Evolutionary conservation across 2,329 filamentous ascomycete genomes (phyloP).

Genomic region (Pseudogymnoascus sp.): DNA sequence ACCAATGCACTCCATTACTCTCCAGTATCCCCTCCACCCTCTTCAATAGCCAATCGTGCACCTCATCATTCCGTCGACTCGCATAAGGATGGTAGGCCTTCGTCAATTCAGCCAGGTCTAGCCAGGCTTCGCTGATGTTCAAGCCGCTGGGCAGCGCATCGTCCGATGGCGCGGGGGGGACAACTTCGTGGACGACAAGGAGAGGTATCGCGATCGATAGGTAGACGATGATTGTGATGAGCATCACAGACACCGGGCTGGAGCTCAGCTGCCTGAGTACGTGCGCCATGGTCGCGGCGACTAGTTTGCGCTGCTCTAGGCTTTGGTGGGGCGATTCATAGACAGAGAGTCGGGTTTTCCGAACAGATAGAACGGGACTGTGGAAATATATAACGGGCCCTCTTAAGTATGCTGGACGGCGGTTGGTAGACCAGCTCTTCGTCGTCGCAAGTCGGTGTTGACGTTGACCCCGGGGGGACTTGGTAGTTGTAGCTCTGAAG

Average conservation of each 20-base stretch:
- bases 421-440: not conserved
- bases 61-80: conserved; percentile 70
- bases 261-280: conserved; percentile 46
- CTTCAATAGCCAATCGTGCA: conserved; percentile 66
- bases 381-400: not conserved
- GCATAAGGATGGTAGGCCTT: conserved; percentile 81
- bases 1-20: conserved; percentile 46
- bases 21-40: conserved; percentile 64
- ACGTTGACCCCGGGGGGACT: not conserved
- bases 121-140: conserved; percentile 80
- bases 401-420: not conserved
- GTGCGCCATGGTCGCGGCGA: conserved; percentile 5
- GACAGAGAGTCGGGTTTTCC: not conserved
- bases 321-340: not conserved
- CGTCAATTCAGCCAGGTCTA: conserved; percentile 69
- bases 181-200: conserved; percentile 65
- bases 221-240: conserved; percentile 71
- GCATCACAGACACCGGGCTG: conserved; percentile 68
- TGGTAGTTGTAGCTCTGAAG: not conserved
- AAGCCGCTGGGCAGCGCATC: conserved; percentile 52
- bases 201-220: conserved; percentile 66
- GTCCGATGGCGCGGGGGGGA: conserved; percentile 56
- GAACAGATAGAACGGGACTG: not conserved
- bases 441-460: not conserved
- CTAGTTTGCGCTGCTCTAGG: not conserved